These are phyloP conservation scores for Chondrus crispus DNA, from an alignment of 23 red algal species.

Conservation along the genomic window DNA sequence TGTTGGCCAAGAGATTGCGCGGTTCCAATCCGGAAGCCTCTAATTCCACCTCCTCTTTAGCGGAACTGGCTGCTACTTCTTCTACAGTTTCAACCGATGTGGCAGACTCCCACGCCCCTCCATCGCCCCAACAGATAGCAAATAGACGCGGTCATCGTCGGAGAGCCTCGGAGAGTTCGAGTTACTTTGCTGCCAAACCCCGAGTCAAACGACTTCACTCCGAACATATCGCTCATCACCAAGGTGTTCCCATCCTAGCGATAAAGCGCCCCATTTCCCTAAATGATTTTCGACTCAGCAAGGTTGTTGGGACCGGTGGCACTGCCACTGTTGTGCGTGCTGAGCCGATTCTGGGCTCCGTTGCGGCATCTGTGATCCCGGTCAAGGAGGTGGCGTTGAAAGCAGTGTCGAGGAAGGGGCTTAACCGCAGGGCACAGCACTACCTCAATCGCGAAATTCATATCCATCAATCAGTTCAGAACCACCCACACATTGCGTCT, in stretches of 20 bases:
- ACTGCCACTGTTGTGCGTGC: conserved; percentile 58
- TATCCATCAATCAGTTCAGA: conserved; percentile 30
- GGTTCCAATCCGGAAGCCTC: neutral
- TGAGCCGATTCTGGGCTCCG: neutral
- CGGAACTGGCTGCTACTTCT: neutral
- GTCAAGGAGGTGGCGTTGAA: conserved; percentile 52
- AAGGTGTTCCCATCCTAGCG: neutral
- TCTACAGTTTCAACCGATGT: too few relatives aligned
- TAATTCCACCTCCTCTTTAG: neutral
- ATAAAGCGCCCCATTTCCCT: neutral
- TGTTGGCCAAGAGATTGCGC: neutral
- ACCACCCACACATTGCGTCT: conserved; percentile 43
- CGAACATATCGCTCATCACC: neutral
- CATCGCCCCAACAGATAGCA: neutral
- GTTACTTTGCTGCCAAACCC: neutral
- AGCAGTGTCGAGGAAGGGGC: conserved; percentile 40
- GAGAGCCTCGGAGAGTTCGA: neutral
- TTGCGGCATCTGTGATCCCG: neutral
- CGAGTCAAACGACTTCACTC: neutral
- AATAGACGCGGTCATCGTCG: neutral
- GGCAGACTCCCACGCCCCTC: neutral
- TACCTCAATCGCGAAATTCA: conserved; percentile 64
- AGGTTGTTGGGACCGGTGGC: conserved; percentile 57
- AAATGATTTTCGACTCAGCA: conserved; percentile 17
- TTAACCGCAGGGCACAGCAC: conserved; percentile 39